phyloP scores from a whole-genome alignment of 2,329 filamentous ascomycete genomes.

The Penicillium sp. region DNA sequence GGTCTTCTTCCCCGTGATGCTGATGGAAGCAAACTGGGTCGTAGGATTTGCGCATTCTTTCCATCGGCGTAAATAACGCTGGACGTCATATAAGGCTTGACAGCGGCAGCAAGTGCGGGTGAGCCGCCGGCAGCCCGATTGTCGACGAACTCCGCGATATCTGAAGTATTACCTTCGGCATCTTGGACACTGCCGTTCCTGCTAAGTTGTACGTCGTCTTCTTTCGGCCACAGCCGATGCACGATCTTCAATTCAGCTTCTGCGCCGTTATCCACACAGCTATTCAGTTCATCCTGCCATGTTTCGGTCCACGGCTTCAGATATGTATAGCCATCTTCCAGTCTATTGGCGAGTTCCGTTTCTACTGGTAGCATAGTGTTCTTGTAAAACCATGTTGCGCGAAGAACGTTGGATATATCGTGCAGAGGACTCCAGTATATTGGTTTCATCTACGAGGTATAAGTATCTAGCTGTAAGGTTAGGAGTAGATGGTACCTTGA shows the following conservation, averaged over 20 bases:
- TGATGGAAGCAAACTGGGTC: slow-evolving; percentile 83
- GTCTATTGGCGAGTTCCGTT: slow-evolving; percentile 81
- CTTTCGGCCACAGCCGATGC: slow-evolving; percentile 78
- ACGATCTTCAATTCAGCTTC: slow-evolving; percentile 90
- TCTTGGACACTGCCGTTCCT: slow-evolving; percentile 36
- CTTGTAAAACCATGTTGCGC: slow-evolving; percentile 97
- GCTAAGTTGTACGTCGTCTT: slow-evolving; percentile 44
- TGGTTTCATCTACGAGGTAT: slow-evolving; percentile 74
- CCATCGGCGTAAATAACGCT: slow-evolving; percentile 87
- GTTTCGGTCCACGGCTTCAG: slow-evolving; percentile 88
- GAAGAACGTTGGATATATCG: slow-evolving; percentile 79
- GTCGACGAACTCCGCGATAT: slow-evolving; percentile 34
- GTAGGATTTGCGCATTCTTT: slow-evolving; percentile 79
- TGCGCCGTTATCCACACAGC: slow-evolving; percentile 87
- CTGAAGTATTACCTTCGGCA: slow-evolving; percentile 9
- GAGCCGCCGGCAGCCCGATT: slow-evolving; percentile 49
- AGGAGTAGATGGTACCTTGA: slow-evolving; percentile 49
- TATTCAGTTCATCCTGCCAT: slow-evolving; percentile 88
- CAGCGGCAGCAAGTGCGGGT: slow-evolving; percentile 50
- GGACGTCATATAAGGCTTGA: slow-evolving; percentile 70
- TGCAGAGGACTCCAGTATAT: slow-evolving; percentile 98
- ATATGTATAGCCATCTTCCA: slow-evolving; percentile 89
- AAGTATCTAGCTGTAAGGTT: slow-evolving; percentile 2
- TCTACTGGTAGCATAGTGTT: slow-evolving; percentile 93
- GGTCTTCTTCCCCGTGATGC: slow-evolving; percentile 82